Percentiles rank a stretch among this genome's conserved stretches.
These are phyloP conservation scores for Linnemannia exigua DNA, from an alignment of 192 early-diverging fungal genomes.

Conservation along the genomic window DNA sequence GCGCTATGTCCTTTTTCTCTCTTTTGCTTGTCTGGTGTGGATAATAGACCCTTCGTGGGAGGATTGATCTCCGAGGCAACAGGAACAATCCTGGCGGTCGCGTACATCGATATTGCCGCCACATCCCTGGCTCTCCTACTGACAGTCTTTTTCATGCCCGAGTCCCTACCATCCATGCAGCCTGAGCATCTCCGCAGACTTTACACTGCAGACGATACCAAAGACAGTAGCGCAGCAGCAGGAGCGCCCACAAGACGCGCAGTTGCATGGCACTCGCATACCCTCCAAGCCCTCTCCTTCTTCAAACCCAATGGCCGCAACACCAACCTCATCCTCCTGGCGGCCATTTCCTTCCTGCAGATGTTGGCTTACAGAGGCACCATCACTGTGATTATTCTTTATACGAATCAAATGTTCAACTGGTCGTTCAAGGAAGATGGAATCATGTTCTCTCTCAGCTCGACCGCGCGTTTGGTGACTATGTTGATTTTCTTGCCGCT, in stretches of 20 bases:
- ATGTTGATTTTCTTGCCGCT: constrained; percentile 55
- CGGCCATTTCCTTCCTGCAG: constrained; percentile 31
- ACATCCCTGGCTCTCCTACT: constrained; percentile 18
- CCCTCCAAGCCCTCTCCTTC: constrained; percentile 15
- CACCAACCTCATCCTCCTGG: constrained; percentile 46
- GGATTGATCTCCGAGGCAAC: constrained; percentile 15
- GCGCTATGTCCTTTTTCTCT: not conserved
- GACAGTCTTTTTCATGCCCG: constrained; percentile 30
- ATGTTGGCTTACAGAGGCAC: constrained; percentile 42
- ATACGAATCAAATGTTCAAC: constrained; percentile 59
- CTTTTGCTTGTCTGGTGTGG: not conserved
- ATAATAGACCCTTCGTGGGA: constrained; percentile 24
- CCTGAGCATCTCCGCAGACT: constrained; percentile 1
- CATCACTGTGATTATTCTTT: constrained; percentile 48
- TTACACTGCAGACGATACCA: constrained; percentile 3
- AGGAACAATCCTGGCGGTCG: constrained; percentile 38
- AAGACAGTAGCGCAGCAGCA: not conserved
- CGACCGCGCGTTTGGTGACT: constrained; percentile 39
- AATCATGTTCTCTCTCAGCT: constrained; percentile 53
- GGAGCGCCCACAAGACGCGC: not conserved
- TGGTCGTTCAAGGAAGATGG: constrained; percentile 65
- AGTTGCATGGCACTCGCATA: constrained; percentile 44
- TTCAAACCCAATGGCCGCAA: constrained; percentile 55
- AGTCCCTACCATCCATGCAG: constrained; percentile 39
- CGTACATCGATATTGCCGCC: constrained; percentile 27